Evolutionary conservation across 176 grass and related monocot species (phyloP), one percentile per base, ranked within the genome.

Genomic region (Oryza meyeriana): DNA sequence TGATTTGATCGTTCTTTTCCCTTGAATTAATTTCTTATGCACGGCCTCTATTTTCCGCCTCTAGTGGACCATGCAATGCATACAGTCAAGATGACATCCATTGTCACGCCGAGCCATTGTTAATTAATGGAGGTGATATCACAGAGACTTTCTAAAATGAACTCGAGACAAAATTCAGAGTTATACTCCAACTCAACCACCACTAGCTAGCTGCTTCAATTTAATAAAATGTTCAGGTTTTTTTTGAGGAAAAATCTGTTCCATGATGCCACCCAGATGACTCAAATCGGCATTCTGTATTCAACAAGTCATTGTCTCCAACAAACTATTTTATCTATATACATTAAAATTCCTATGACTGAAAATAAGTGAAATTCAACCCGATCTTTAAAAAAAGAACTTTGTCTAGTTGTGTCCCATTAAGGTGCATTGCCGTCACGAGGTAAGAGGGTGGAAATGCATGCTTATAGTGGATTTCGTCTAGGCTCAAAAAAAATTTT

Each of bases 51-150:
- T 75, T 66, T 36, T 62, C 70, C 58, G 41, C 71, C 71, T 74
- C 44, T 39, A 7, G 71, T 14, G 72, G 62, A 58, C 83, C 24
- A 75, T n/a, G n/a, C n/a, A n/a, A n/a, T n/a, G n/a, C n/a, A n/a
- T 28, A 14, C 14, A 12, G 44, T 24, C 59, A 30, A 66, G 25
- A 8, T 82, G 64, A 71, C 39, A 41, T 59, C 30, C 17, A 59
- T 31, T 13, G 20, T 20, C 66, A 71, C 34, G 55, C 48, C 9
- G 3, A 61, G 34, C 32, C 35, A 69, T 57, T 63, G 61, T 38
- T 14, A 18, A 40, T 64, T 3, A 34, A n/a, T n/a, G n/a, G n/a
- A 36, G 29, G 66, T 30, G 57, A 50, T 66, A 77, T 48, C 22
- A 32, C 52, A 26, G 12, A 76, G 8, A 2, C 13, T n/a, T 39